Evolutionary conservation across 352 stramenopile genomes (phyloP).

Genomic region (Plasmopara muralis): DNA sequence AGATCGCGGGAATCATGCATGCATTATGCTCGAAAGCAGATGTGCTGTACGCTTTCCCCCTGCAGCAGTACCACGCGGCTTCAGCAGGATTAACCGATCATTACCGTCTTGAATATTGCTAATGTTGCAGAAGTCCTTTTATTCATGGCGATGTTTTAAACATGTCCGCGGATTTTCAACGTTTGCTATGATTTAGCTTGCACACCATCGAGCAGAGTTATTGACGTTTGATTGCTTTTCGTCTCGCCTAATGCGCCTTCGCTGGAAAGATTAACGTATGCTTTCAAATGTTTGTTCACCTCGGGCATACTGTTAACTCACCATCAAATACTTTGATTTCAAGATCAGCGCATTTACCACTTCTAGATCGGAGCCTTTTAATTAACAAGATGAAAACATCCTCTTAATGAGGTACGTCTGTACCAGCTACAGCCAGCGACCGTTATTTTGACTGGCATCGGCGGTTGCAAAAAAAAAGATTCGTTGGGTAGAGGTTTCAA

Average conservation of each 20-base stretch:
- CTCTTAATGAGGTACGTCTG: too few species aligned
- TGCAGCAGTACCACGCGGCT: too few species aligned
- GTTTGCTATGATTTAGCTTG: not conserved
- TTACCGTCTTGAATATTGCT: too few species aligned
- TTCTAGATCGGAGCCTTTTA: not conserved
- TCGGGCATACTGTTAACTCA: not conserved
- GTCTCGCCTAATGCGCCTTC: not conserved
- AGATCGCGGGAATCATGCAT: too few species aligned
- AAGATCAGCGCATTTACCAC: too few species aligned
- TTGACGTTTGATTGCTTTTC: not conserved
- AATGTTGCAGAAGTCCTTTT: not conserved
- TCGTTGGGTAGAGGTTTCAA: conserved; percentile 12
- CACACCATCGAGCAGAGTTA: not conserved
- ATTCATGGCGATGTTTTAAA: not conserved
- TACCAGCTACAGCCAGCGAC: not conserved
- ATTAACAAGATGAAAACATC: not conserved
- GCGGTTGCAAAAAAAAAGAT: conserved; percentile 21
- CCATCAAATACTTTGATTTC: not conserved
- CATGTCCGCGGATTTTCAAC: not conserved
- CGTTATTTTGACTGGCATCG: conserved; percentile 12
- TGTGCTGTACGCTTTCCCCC: too few species aligned
- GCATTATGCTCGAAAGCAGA: too few species aligned
- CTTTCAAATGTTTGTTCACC: not conserved
- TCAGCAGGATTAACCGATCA: too few species aligned
- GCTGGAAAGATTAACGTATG: not conserved